Percentiles rank a stretch among this genome's conserved stretches.
Conservation (phyloP, 495 filamentous ascomycete species). For the Aspergillus incahuasiensis region DNA sequence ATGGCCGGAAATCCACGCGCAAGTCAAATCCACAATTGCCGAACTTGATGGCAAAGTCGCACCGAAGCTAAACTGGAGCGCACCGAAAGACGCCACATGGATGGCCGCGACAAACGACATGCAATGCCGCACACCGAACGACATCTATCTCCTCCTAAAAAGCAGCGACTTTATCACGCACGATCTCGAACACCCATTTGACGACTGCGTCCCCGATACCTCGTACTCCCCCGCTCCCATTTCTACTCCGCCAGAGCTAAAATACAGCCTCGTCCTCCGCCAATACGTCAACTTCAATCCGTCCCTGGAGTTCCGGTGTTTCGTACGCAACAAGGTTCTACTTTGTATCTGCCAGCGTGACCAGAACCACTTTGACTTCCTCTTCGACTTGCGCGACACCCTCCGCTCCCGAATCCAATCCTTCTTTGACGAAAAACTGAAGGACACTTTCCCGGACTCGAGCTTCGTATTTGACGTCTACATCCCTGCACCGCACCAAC, state of each 20-base stretch:
- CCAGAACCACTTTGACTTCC: constrained; percentile 82
- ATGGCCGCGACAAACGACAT: constrained; percentile 86
- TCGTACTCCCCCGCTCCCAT: constrained; percentile 13
- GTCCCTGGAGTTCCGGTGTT: constrained; percentile 89
- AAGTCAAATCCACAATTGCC: constrained; percentile 69
- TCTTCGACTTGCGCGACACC: constrained; percentile 58
- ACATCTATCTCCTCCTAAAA: constrained; percentile 91
- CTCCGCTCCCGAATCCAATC: constrained; percentile 58
- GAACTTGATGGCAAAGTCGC: constrained; percentile 76
- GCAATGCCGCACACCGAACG: constrained; percentile 80
- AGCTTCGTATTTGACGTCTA: constrained; percentile 90
- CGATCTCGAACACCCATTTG: constrained; percentile 89
- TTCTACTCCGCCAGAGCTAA: constrained; percentile 38
- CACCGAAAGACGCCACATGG: constrained; percentile 95
- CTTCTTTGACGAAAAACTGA: constrained; percentile 69
- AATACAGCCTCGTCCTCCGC: constrained; percentile 71
- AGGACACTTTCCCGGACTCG: constrained; percentile 74
- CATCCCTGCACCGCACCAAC: constrained; percentile 69
- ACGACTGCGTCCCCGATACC: constrained; percentile 58
- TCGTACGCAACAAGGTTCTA: constrained; percentile 73
- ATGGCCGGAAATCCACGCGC: constrained; percentile 69
- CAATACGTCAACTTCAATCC: constrained; percentile 85
- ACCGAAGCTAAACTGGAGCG: constrained; percentile 96
- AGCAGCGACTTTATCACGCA: constrained; percentile 90
- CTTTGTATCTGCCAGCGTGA: constrained; percentile 87